Conservation (phyloP, 176 grass and related monocot genomes). For the Carex cristatella region DNA sequence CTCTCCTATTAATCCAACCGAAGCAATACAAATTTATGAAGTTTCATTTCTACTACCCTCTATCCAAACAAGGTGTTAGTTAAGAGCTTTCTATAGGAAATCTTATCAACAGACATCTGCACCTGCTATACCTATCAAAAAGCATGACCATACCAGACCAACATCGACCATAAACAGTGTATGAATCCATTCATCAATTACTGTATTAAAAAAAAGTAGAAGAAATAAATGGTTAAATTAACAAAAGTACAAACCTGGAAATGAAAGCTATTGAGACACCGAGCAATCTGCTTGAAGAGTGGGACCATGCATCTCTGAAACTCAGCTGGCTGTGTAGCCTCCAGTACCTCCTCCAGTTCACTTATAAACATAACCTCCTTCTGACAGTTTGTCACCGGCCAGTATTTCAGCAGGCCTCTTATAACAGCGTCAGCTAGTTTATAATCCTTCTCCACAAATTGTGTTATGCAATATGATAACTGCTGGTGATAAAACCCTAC, state of each 20-base stretch:
- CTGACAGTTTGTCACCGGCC: slow-evolving; percentile 91
- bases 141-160: neutral
- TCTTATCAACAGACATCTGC: too few relatives aligned
- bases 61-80: neutral
- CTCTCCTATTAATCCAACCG: neutral
- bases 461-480: slow-evolving; percentile 75
- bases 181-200: neutral
- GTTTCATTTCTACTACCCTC: neutral
- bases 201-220: neutral
- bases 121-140: neutral
- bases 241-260: slow-evolving; percentile 56
- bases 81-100: too few relatives aligned
- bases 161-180: neutral
- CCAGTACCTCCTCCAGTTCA: slow-evolving; percentile 81
- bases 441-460: slow-evolving; percentile 93
- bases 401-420: slow-evolving; percentile 78
- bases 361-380: slow-evolving; percentile 83
- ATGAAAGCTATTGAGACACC: slow-evolving; percentile 81
- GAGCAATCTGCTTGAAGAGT: slow-evolving; percentile 80
- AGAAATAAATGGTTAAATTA: neutral
- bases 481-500: slow-evolving; percentile 77
- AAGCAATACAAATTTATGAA: neutral
- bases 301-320: slow-evolving; percentile 87
- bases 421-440: slow-evolving; percentile 73
- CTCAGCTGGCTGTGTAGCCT: slow-evolving; percentile 65